phyloP scores from a whole-genome alignment of 1,139 yeast genomes.

The Yamadazyma diospyri region DNA sequence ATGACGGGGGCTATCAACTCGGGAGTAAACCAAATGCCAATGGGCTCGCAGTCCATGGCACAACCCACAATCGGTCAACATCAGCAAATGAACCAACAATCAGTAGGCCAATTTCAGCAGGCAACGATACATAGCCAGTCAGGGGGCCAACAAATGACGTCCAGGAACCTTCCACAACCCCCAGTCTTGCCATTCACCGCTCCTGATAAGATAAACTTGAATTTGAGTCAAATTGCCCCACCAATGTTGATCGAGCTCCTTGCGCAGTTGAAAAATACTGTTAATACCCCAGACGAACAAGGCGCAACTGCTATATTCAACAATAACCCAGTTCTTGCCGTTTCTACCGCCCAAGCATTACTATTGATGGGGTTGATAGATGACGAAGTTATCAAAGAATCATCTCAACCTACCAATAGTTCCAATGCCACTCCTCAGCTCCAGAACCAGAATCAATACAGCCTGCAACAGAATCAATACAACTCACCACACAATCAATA shows the following conservation, averaged over 20 bases:
- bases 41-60: constrained; percentile 6
- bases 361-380: constrained; percentile 75
- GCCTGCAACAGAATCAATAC: constrained; percentile 9
- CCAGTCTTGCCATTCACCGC: constrained; percentile 39
- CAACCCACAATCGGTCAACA: constrained; percentile 5
- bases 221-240: constrained; percentile 63
- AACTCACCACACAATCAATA: constrained; percentile 17
- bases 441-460: constrained; percentile 2
- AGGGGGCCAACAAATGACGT: neutral
- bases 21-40: neutral
- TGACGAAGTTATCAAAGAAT: constrained; percentile 53
- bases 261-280: constrained; percentile 55
- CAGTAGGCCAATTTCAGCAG: constrained; percentile 1
- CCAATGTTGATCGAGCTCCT: constrained; percentile 64
- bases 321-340: constrained; percentile 56
- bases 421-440: constrained; percentile 22
- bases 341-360: constrained; percentile 68
- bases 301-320: constrained; percentile 51
- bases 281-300: constrained; percentile 47
- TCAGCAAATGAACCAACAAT: constrained; percentile 2
- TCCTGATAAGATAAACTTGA: constrained; percentile 53
- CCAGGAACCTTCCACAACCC: constrained; percentile 40
- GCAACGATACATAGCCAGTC: neutral
- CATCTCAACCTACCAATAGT: constrained; percentile 26
- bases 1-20: neutral